phyloP scores from a whole-genome alignment of 768 basidiomycete species.

The Boletales sp. region DNA sequence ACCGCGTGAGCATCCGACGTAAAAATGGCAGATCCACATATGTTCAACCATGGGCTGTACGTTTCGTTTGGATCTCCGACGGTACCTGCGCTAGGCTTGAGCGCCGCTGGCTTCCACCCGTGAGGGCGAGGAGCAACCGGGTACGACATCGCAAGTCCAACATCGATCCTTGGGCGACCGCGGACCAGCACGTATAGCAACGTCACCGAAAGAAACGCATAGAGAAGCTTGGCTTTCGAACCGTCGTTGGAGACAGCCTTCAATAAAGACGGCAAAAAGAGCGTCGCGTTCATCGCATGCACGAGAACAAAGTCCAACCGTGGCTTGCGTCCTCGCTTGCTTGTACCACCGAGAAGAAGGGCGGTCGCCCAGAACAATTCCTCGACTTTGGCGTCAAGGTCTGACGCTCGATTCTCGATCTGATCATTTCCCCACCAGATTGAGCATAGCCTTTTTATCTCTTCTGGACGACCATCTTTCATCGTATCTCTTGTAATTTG shows the following conservation, averaged over 20 bases:
- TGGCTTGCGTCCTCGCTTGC: constrained; percentile 44
- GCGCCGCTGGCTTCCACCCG: neutral
- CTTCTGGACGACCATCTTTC: constrained; percentile 38
- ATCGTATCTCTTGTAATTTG: constrained; percentile 34
- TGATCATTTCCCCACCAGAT: constrained; percentile 32
- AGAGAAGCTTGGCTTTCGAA: constrained; percentile 45
- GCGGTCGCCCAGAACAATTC: constrained; percentile 49
- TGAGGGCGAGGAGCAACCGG: constrained; percentile 41
- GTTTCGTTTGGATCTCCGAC: constrained; percentile 37
- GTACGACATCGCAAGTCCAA: constrained; percentile 44
- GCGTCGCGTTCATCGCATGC: constrained; percentile 52
- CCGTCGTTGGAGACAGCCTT: constrained; percentile 27
- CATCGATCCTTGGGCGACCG: constrained; percentile 52
- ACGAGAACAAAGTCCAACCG: constrained; percentile 57
- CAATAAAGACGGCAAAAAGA: constrained; percentile 47
- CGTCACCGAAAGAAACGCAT: constrained; percentile 38
- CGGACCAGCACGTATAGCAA: constrained; percentile 38
- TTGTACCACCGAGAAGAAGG: constrained; percentile 45
- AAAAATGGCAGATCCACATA: constrained; percentile 44
- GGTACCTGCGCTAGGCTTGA: constrained; percentile 14
- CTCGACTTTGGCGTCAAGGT: constrained; percentile 41
- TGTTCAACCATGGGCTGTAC: constrained; percentile 51
- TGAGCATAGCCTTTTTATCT: constrained; percentile 43
- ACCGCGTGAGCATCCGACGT: constrained; percentile 50
- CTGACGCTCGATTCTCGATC: constrained; percentile 23